Evolutionary conservation across 1,284 basidiomycete genomes (phyloP).

Genomic region (Rhodotorula glutinis): DNA sequence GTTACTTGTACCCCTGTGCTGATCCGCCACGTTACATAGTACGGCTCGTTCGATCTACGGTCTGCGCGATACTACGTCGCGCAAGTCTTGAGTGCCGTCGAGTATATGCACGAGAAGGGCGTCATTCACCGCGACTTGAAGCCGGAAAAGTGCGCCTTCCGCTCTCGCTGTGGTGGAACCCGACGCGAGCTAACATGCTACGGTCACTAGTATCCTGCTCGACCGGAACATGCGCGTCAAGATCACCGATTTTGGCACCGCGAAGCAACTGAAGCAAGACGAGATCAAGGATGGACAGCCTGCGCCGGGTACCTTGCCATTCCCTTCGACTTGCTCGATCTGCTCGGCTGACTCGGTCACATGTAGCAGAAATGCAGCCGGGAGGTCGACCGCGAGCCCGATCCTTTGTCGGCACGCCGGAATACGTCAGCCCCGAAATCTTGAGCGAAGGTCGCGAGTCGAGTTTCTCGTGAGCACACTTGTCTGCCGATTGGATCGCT

Average conservation of each 20-base stretch:
- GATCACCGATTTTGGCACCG: conserved; percentile 95
- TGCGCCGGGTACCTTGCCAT: neutral
- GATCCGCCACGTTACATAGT: conserved; percentile 6
- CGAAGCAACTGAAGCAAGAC: conserved; percentile 60
- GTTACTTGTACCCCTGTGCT: no score
- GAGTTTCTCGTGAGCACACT: conserved; percentile 41
- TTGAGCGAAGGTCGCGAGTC: conserved; percentile 61
- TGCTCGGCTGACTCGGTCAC: neutral
- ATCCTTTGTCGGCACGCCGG: conserved; percentile 94
- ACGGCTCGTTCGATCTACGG: conserved; percentile 71
- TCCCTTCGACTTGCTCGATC: neutral
- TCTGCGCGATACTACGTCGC: conserved; percentile 80
- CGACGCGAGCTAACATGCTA: conserved; percentile 58
- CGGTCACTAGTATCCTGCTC: conserved; percentile 63
- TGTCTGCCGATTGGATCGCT: neutral
- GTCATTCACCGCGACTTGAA: conserved; percentile 73
- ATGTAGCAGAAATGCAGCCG: conserved; percentile 40
- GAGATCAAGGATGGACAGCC: conserved; percentile 31
- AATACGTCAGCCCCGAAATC: conserved; percentile 92
- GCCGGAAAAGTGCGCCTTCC: conserved; percentile 35
- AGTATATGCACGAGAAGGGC: conserved; percentile 81
- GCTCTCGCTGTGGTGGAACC: neutral
- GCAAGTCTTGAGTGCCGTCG: conserved; percentile 79
- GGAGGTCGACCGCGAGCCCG: conserved; percentile 21
- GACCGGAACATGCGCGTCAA: conserved; percentile 82